Percentiles rank a stretch among this genome's conserved stretches.
Evolutionary conservation across 2,329 filamentous ascomycete species (phyloP).

Genomic region (Ophiostoma himal-ulmi): DNA sequence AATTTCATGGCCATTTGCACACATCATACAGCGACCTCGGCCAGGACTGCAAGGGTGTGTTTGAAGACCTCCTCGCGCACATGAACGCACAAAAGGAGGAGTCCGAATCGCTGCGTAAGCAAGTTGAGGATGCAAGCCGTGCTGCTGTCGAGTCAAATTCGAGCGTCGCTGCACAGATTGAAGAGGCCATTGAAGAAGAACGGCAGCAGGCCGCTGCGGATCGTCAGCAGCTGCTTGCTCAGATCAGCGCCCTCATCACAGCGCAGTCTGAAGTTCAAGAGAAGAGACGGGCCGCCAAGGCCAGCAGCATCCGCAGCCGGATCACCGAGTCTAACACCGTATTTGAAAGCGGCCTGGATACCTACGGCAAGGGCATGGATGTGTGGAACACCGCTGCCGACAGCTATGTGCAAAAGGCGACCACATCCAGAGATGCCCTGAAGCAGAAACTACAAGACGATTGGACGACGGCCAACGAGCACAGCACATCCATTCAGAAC

Average conservation of each 20-base stretch:
- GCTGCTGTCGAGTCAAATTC: constrained; percentile 63
- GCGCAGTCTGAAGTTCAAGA: constrained; percentile 70
- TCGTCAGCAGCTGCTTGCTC: constrained; percentile 63
- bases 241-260: constrained; percentile 73
- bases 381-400: constrained; percentile 65
- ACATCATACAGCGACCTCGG: constrained; percentile 20
- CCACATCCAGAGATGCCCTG: constrained; percentile 67
- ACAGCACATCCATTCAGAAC: constrained; percentile 75
- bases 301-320: constrained; percentile 57
- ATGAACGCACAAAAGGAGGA: constrained; percentile 72
- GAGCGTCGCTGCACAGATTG: constrained; percentile 59
- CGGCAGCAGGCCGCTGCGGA: constrained; percentile 66
- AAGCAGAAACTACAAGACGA: constrained; percentile 81
- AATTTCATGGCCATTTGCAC: constrained; percentile 61
- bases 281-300: constrained; percentile 58
- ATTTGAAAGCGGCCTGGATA: constrained; percentile 59
- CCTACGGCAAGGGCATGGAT: constrained; percentile 67
- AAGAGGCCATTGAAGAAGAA: constrained; percentile 69
- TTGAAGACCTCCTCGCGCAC: constrained; percentile 72
- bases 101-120: constrained; percentile 63
- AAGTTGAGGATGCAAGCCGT: constrained; percentile 65
- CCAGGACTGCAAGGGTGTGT: constrained; percentile 44
- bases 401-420: constrained; percentile 63
- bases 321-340: constrained; percentile 58
- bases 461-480: constrained; percentile 70